A percentile compares a stretch with the other conserved stretches of the same genome.
Conservation (phyloP, 2,329 filamentous ascomycete species). For the Scedosporium apiospermum region DNA sequence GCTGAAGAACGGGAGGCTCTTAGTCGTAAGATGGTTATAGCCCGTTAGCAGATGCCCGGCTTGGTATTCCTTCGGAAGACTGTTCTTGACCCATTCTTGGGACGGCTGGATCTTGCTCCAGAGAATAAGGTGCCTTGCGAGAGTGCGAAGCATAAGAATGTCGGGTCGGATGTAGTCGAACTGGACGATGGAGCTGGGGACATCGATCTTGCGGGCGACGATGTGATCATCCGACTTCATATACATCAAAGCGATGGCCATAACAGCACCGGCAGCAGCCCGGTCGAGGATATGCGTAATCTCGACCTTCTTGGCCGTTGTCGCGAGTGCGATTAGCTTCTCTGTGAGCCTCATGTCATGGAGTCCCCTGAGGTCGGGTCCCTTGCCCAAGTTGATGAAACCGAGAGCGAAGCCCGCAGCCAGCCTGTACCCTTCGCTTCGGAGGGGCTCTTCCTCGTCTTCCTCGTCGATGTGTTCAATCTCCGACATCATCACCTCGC, state of each 20-base stretch:
- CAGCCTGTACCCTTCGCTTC: conserved; percentile 92
- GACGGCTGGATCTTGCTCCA: conserved; percentile 75
- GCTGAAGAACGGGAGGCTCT: conserved; percentile 86
- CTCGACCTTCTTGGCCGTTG: conserved; percentile 82
- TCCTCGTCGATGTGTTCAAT: conserved; percentile 76
- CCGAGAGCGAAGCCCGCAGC: conserved; percentile 90
- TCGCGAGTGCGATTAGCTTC: conserved; percentile 74
- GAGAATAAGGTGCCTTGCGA: conserved; percentile 85
- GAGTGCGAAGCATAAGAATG: conserved; percentile 78
- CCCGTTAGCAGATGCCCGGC: conserved; percentile 48
- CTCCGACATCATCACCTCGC: conserved; percentile 96
- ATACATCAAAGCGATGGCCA: conserved; percentile 85
- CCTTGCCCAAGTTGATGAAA: conserved; percentile 89
- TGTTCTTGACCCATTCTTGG: conserved; percentile 64
- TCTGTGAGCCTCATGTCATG: conserved; percentile 93
- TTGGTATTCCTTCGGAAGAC: conserved; percentile 63
- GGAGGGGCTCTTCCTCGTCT: conserved; percentile 75
- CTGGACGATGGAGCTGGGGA: conserved; percentile 80
- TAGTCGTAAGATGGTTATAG: conserved; percentile 58
- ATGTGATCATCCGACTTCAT: conserved; percentile 91
- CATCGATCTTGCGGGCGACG: conserved; percentile 83
- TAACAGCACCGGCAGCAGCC: conserved; percentile 83
- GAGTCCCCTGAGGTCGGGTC: conserved; percentile 75
- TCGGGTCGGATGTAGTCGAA: conserved; percentile 96
- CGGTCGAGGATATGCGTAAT: conserved; percentile 89